Conservation (phyloP, 2,329 filamentous ascomycete species). For the Xylaria polymorpha region DNA sequence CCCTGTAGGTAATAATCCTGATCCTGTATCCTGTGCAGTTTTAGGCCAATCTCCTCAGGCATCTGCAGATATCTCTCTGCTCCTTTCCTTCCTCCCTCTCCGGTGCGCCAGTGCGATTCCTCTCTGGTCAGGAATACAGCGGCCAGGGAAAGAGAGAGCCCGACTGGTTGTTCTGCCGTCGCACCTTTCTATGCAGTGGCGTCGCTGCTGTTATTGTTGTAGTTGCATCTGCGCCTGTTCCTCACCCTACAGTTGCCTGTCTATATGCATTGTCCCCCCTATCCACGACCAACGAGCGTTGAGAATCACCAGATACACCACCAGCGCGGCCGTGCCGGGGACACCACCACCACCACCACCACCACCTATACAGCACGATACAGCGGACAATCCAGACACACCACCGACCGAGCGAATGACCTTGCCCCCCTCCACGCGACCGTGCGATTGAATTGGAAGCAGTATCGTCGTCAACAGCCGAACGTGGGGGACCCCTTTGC, state of each 20-base stretch:
- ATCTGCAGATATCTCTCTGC: slow-evolving; percentile 21
- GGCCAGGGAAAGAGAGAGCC: slow-evolving; percentile 37
- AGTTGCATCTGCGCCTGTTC: slow-evolving; percentile 16
- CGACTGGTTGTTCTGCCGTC: slow-evolving; percentile 32
- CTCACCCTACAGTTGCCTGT: slow-evolving; percentile 17
- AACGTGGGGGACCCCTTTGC: slow-evolving; percentile 4
- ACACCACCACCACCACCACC: slow-evolving; percentile 29
- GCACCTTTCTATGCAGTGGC: slow-evolving; percentile 22
- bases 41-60: slow-evolving; percentile 28
- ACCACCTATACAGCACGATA: slow-evolving; percentile 1
- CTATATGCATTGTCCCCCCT: slow-evolving; percentile 31
- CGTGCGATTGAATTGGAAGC: slow-evolving; percentile 24
- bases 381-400: slow-evolving; percentile 15
- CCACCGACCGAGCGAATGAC: slow-evolving; percentile 27
- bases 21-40: slow-evolving; percentile 9
- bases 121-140: slow-evolving; percentile 33
- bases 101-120: slow-evolving; percentile 35
- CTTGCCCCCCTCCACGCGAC: slow-evolving; percentile 32
- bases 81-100: slow-evolving; percentile 31
- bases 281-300: slow-evolving; percentile 34
- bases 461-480: slow-evolving; percentile 13
- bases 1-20: slow-evolving; percentile 8
- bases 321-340: slow-evolving; percentile 27
- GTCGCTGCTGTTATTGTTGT: slow-evolving; percentile 23
- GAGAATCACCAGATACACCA: slow-evolving; percentile 29